Base-by-base conservation (phyloP, 2,329 filamentous ascomycete genomes). In the Alternaria angustiovoidea region DNA sequence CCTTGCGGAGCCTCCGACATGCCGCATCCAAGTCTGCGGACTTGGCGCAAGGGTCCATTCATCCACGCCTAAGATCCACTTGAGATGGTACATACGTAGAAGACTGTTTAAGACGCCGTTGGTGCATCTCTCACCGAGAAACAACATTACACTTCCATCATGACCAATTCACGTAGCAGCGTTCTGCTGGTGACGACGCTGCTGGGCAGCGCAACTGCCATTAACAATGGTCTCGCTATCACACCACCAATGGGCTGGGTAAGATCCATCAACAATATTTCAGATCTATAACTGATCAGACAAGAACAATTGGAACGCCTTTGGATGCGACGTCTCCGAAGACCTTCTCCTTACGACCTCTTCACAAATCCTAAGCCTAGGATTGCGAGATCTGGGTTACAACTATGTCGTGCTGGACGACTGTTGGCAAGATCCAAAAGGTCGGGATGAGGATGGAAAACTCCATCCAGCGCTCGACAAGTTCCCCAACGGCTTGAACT, bases 341-440 rank as follows among this genome's bases (percentile, higher is more conserved):
- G 61, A 66, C 30, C 54, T 74, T 1, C 62, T 74, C n/a, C 70
- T 73, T 44, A 68, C 65, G 6, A 73, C 70, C 5, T 67, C 71
- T 3, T 58, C 65, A 22, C 59, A 72, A 38, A 69, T 75, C 4
- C 8, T 70, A 16, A 61, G 63, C 52, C 57, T 69, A 7, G 72
- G 71, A 14, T 59, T 75, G 34, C 67, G 75, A 48, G 71, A 75
- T 58, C 48, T 73, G 18, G 72, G 71, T 8, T 75, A 73, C 53
- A 55, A 74, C 20, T 87, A 88, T 55, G 82, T 89, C 57, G 86
- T 87, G 59, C 83, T 82, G 12, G 87, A 90, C 73, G 88, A 90
- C 70, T 89, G 87, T 76, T 91, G 76, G 78, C 66, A 72, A 61
- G 63, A 81, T 75, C 62, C 80, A 70, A 57, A 84, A 80, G 81